These are phyloP conservation scores for Myriosclerotinia scirpicola DNA, from an alignment of 2,329 filamentous ascomycete species.

Conservation along the genomic window DNA sequence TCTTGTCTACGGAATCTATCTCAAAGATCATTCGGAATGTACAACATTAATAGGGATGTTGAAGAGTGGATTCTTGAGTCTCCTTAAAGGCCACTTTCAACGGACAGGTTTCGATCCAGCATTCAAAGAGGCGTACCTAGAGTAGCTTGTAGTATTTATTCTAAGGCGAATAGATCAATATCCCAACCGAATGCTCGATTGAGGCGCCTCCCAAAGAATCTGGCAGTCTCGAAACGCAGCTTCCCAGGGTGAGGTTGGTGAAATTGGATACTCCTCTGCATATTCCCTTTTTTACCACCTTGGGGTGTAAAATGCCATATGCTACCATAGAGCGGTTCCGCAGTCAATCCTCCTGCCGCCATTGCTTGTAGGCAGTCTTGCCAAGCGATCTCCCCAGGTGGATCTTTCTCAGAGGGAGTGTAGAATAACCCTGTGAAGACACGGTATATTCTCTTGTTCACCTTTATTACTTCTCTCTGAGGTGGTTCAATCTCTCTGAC, in stretches of 20 bases:
- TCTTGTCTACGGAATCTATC: no score
- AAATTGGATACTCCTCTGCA: constrained; percentile 7
- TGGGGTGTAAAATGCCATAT: constrained; percentile 3
- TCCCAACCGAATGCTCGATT: background rate
- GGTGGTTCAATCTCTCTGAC: background rate
- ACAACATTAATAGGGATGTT: no score
- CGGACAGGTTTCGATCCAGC: background rate
- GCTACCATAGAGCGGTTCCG: background rate
- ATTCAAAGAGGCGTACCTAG: background rate
- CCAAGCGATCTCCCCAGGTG: constrained; percentile 4
- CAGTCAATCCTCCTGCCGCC: background rate
- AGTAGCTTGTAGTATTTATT: background rate
- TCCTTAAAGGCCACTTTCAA: background rate
- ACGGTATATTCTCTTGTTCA: background rate
- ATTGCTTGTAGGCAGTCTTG: constrained; percentile 6
- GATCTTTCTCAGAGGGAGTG: background rate
- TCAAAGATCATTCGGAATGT: no score
- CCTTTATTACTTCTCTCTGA: background rate
- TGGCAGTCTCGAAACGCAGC: background rate
- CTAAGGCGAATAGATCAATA: background rate
- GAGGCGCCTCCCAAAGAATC: background rate
- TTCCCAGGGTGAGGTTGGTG: constrained; percentile 12
- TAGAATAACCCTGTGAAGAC: background rate
- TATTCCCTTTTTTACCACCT: background rate
- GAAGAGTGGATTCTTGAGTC: no score